Conservation (phyloP, 352 stramenopile genomes). For the Peronospora belbahrii region DNA sequence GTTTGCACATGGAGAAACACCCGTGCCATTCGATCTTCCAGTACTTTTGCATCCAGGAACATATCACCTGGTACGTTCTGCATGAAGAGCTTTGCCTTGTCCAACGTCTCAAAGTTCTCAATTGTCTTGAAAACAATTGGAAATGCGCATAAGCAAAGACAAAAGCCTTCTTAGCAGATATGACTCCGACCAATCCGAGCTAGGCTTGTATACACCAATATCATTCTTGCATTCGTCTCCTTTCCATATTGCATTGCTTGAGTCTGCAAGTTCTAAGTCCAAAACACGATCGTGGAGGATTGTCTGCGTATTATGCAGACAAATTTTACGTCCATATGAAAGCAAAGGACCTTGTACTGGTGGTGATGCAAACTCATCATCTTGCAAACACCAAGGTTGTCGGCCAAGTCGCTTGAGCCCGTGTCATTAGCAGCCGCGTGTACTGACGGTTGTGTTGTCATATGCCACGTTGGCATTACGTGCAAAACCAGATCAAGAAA, state of each 20-base stretch:
- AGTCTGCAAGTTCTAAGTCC: conserved; percentile 58
- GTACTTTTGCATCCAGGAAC: conserved; percentile 77
- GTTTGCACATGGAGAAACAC: conserved; percentile 69
- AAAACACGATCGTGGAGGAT: conserved; percentile 70
- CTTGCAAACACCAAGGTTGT: conserved; percentile 57
- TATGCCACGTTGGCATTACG: no score
- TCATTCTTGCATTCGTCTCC: conserved; percentile 75
- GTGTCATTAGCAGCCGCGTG: conserved; percentile 9
- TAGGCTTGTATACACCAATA: conserved; percentile 77
- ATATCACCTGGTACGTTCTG: conserved; percentile 72
- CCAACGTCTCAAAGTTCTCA: conserved; percentile 75
- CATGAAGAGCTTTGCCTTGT: conserved; percentile 83
- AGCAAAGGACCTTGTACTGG: conserved; percentile 62
- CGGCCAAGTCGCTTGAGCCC: conserved; percentile 61
- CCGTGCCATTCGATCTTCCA: conserved; percentile 77
- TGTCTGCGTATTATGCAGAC: conserved; percentile 78
- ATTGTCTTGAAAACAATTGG: conserved; percentile 77
- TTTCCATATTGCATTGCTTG: conserved; percentile 77
- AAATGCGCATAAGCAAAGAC: conserved; percentile 69
- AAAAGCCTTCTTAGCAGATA: conserved; percentile 76
- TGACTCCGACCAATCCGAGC: conserved; percentile 83
- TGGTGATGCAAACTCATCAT: conserved; percentile 44
- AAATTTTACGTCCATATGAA: conserved; percentile 80
- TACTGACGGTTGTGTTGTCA: neutral
- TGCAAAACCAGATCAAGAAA: no score